Conservation (phyloP, 371 early-diverging fungal genomes). For the Actinomortierella wolfii region DNA sequence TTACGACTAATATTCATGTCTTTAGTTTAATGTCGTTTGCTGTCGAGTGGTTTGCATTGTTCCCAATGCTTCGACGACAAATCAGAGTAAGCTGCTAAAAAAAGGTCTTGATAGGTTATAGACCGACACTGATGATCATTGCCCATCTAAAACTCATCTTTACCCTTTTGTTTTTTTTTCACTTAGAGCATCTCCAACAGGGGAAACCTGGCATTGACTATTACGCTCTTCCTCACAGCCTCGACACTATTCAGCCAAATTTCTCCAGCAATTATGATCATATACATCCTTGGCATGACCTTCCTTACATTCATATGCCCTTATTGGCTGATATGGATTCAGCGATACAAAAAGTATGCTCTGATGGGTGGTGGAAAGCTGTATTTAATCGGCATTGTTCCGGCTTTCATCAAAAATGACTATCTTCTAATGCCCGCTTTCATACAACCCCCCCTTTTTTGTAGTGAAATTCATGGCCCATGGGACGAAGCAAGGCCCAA, state of each 20-base stretch:
- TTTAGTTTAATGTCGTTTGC: conserved; percentile 89
- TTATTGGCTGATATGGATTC: conserved; percentile 88
- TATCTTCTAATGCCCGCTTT: conserved; percentile 1
- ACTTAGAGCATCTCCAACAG: conserved; percentile 59
- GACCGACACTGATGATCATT: too few species aligned
- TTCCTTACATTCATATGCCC: conserved; percentile 90
- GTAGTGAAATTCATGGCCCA: conserved; percentile 92
- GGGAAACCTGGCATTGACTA: conserved; percentile 65
- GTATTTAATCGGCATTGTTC: not conserved
- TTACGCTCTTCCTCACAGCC: conserved; percentile 63
- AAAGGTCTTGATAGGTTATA: not conserved
- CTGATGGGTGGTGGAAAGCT: not conserved
- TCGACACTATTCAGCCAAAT: conserved; percentile 68
- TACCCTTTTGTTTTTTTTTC: conserved; percentile 4
- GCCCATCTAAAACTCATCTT: not conserved
- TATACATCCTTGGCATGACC: conserved; percentile 69
- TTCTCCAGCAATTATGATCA: conserved; percentile 68
- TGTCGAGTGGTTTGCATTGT: conserved; percentile 89
- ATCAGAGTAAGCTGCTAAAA: conserved; percentile 58
- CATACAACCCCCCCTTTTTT: not conserved
- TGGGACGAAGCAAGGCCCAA: conserved; percentile 96
- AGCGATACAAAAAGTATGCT: conserved; percentile 91
- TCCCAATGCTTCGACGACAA: conserved; percentile 87
- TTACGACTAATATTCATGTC: conserved; percentile 83
- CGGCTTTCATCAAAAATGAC: conserved; percentile 2